Evolutionary conservation across 148 eudicot species (phyloP).

Genomic region (Chenopodium berlandieri): DNA sequence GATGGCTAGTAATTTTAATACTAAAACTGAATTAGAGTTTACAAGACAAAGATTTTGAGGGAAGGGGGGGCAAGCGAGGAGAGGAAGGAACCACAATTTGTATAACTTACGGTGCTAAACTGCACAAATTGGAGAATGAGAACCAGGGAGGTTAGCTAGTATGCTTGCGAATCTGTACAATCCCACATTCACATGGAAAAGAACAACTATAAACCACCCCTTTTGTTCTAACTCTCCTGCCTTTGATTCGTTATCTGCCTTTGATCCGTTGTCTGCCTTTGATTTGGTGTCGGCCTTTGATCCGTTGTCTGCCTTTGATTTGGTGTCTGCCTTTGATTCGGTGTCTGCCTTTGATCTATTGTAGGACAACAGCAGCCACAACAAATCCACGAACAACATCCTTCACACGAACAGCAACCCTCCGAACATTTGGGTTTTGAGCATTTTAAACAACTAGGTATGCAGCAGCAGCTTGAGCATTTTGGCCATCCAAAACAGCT

Average conservation of each 20-base stretch:
- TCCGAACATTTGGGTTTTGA: conserved; percentile 12
- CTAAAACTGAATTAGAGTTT: background rate
- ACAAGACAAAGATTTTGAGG: background rate
- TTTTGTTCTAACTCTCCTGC: conserved; percentile 7
- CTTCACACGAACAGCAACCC: conserved; percentile 21
- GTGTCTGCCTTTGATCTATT: conserved; percentile 8
- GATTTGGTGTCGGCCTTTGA: no score
- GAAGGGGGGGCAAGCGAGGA: background rate
- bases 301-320: no score
- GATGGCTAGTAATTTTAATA: background rate
- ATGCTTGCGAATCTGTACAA: conserved; percentile 28
- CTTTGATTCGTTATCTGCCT: conserved; percentile 9
- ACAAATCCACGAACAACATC: conserved; percentile 29
- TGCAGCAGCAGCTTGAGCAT: conserved; percentile 29
- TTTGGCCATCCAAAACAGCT: conserved; percentile 20
- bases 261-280: no score
- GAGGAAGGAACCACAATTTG: conserved; percentile 4
- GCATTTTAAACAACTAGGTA: background rate
- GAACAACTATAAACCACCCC: background rate
- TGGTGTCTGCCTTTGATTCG: no score
- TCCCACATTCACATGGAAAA: conserved; percentile 17
- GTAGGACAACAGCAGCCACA: conserved; percentile 31
- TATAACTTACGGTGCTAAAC: conserved; percentile 19
- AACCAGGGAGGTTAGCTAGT: conserved; percentile 1
- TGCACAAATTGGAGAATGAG: conserved; percentile 25